Evolutionary conservation across 2,329 filamentous ascomycete species (phyloP), one percentile per base, ranked within the genome.

Genomic region (Chaetomium sp.): DNA sequence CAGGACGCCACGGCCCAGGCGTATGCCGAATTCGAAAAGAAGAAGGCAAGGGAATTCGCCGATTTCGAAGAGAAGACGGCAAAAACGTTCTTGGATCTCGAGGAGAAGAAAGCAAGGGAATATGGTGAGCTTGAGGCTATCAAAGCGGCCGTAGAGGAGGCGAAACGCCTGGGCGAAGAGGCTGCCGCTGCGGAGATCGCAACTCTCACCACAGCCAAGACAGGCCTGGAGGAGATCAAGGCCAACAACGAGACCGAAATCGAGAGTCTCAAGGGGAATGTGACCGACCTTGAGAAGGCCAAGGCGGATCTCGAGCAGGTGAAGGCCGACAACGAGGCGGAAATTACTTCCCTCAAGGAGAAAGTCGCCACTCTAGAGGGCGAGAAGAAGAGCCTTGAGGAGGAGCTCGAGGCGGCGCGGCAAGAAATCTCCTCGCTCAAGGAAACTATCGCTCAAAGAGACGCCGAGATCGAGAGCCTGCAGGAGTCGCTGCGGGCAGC

Each of bases 161-260:
- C 57, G 11, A 65, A 63, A 57, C 56, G 56, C 46, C 35, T 43
- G 1, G 60, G 53, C 1, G 62, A 64, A 42, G 60, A 53, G 46
- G 62, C 60, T 19, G 64, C 62, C 1, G 62, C 61, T 5, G 56
- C 59, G 27, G 59, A 61, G 51, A 65, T 63, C 34, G 56, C 57
- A 1, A 42, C 49, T 7, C 53, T 59, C 5, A 55, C 57, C 19
- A 45, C 55, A 19, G 61, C 61, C 49, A 64, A 64, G 56, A 49
- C 49, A 0, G 54, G 52, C 3, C 62, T 69, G 0, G 61, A 65
- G 43, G 56, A 61, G 38, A 56, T 62, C 56, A 62, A 62, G 37
- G 47, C 59, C 8, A 59, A 59, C 53, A 60, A 67, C 35, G 59
- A 64, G 37, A 59, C 63, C 37, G 60, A 65, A 33, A 59, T 64